Evolutionary conservation across 208 protist genomes (phyloP).

Genomic region (Acanthamoeba rhysodes): DNA sequence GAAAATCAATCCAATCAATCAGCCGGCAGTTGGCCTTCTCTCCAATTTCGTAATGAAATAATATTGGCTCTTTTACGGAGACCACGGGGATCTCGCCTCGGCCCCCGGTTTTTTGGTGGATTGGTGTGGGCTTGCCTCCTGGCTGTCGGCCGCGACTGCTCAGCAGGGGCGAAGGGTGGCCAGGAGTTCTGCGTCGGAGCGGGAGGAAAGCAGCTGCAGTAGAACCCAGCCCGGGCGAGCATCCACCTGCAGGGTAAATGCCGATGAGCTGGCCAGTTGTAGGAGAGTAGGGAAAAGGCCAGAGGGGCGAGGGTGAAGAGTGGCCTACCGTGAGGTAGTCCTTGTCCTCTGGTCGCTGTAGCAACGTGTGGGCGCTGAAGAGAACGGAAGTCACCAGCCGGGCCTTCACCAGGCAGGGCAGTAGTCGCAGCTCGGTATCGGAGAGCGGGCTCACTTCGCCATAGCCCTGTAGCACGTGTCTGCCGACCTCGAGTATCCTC

Average conservation of each 20-base stretch:
- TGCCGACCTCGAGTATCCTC: background rate
- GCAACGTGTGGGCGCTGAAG: constrained; percentile 8
- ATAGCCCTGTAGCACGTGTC: background rate
- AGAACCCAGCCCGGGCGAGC: constrained; percentile 21
- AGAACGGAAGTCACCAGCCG: constrained; percentile 1
- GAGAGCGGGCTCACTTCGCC: background rate
- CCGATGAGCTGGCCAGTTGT: background rate
- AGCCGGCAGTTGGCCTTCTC: background rate
- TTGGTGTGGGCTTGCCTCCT: too few species aligned
- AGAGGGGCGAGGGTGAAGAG: background rate
- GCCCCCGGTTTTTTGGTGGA: too few species aligned
- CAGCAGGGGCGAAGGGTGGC: background rate
- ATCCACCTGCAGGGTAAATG: background rate
- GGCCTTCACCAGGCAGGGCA: constrained; percentile 34
- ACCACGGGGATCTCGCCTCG: too few species aligned
- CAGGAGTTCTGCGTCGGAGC: background rate
- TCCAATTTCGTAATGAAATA: background rate
- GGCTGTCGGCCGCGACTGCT: too few species aligned
- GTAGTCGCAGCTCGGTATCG: background rate
- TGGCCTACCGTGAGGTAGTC: constrained; percentile 42
- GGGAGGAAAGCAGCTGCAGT: background rate
- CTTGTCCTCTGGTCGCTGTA: constrained; percentile 22
- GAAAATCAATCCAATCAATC: too few species aligned
- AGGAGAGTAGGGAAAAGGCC: background rate
- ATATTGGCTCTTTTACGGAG: background rate